phyloP scores from a whole-genome alignment of 768 basidiomycete genomes.

The Dacryopinax primogenitus region DNA sequence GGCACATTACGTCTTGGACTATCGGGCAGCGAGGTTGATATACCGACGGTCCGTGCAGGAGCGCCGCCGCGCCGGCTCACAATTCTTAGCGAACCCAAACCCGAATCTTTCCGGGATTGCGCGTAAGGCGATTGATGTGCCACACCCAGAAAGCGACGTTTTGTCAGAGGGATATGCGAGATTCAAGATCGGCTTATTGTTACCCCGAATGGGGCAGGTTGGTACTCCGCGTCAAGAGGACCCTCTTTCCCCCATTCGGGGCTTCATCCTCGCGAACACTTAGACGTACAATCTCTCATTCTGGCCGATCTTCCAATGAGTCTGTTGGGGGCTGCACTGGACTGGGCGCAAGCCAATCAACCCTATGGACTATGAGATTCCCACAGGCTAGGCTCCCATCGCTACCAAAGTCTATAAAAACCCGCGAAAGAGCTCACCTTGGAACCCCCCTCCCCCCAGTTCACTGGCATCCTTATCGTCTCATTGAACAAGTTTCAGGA shows the following conservation, averaged over 20 bases:
- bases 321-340: not conserved
- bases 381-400: not conserved
- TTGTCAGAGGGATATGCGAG: not conserved
- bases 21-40: not conserved
- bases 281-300: not conserved
- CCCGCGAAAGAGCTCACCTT: not conserved
- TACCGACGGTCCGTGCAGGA: conserved; percentile 8
- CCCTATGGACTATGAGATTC: not conserved
- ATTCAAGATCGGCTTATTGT: not conserved
- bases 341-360: not conserved
- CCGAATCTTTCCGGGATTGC: not conserved
- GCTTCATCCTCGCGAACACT: not conserved
- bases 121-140: not conserved
- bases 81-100: not conserved
- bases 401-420: not conserved
- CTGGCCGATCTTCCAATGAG: not conserved
- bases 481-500: conserved; percentile 11
- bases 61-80: not conserved
- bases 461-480: not conserved
- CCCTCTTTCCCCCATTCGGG: not conserved
- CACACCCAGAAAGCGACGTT: not conserved
- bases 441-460: not conserved
- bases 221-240: not conserved
- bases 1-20: conserved; percentile 5
- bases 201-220: not conserved